A percentile compares a stretch with the other conserved stretches of the same genome.
These are phyloP conservation scores for Pseudonectria foliicola DNA, from an alignment of 2,329 filamentous ascomycete genomes.

Conservation along the genomic window DNA sequence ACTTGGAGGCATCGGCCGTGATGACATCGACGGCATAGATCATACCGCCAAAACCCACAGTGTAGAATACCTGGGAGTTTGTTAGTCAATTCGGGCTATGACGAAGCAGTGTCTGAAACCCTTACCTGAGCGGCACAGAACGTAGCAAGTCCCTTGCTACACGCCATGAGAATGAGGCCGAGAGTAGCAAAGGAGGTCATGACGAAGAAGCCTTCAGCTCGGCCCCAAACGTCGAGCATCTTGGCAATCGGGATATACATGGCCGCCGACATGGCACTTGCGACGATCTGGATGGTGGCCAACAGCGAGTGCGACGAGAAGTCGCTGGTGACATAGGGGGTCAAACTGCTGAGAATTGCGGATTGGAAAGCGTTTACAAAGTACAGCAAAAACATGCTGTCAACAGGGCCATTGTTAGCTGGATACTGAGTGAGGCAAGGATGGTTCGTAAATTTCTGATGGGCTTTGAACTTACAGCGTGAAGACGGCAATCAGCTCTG, in stretches of 20 bases:
- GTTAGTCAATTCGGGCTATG: too few species aligned
- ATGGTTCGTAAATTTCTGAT: neutral
- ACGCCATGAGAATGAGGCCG: constrained; percentile 56
- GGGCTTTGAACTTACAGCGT: constrained; percentile 20
- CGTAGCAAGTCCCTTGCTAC: constrained; percentile 33
- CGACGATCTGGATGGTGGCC: constrained; percentile 45
- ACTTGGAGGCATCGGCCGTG: constrained; percentile 52
- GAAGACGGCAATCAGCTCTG: constrained; percentile 28
- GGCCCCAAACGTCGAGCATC: constrained; percentile 56
- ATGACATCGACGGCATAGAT: constrained; percentile 57
- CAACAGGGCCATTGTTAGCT: constrained; percentile 1
- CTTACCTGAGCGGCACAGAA: constrained; percentile 45
- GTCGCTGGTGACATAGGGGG: constrained; percentile 42
- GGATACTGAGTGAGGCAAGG: neutral
- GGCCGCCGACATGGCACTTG: constrained; percentile 48
- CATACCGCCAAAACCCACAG: constrained; percentile 53
- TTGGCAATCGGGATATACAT: constrained; percentile 57
- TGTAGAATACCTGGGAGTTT: constrained; percentile 47
- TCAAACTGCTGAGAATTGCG: constrained; percentile 34
- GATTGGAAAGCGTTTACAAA: constrained; percentile 44
- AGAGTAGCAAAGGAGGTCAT: constrained; percentile 43
- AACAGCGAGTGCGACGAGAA: constrained; percentile 48
- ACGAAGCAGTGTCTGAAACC: too few species aligned
- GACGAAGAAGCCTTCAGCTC: constrained; percentile 51
- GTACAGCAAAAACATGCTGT: constrained; percentile 40